Evolutionary conservation across 2,329 filamentous ascomycete species (phyloP), one percentile per base, ranked within the genome.

Genomic region (Chalaropsis ovoidea): DNA sequence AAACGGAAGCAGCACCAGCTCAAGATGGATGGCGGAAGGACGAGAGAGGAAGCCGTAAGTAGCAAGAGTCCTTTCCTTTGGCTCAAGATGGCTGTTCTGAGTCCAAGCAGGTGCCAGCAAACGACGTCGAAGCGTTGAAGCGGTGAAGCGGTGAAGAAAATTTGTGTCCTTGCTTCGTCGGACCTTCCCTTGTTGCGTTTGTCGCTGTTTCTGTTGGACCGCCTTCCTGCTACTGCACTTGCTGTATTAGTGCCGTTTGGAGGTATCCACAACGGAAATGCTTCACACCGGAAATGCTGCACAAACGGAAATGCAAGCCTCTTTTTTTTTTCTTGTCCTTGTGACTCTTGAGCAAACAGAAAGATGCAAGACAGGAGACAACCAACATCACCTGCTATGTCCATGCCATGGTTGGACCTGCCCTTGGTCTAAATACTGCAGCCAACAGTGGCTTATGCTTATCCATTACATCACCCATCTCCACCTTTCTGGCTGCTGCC

Each of bases 111-210:
- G 42, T 43, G 42, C 42, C 11, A 43, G 42, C 4, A 43, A 43
- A 43, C n/a, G n/a, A n/a, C n/a, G n/a, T n/a, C n/a, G n/a, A n/a
- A n/a, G n/a, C n/a, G n/a, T n/a, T n/a, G 11, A 2, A 13, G 11
- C 42, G 35, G 5, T 39, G 54, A 8, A 58, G 54, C 54, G 54
- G 54, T 58, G 54, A 58, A 39, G 54, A 58, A 58, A 58, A 19
- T 58, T 35, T 39, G 54, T 15, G 27, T 39, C 31, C 54, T 31
- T 58, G 43, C 43, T 47, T 17, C n/a, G 54, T 58, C 11, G 17
- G 17, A 24, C 43, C 15, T 47, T 47, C 1, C 15, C 17, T 43
- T 15, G 42, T 43, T n/a, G 42, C 11, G 42, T n/a, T 8, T 47
- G n/a, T 47, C n/a, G 2, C 3, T 19, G 2, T 47, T n/a, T 47